A percentile compares a stretch with the other conserved stretches of the same genome.
Conservation (phyloP, 805 yeast genomes). For the Pichia cabralensis region DNA sequence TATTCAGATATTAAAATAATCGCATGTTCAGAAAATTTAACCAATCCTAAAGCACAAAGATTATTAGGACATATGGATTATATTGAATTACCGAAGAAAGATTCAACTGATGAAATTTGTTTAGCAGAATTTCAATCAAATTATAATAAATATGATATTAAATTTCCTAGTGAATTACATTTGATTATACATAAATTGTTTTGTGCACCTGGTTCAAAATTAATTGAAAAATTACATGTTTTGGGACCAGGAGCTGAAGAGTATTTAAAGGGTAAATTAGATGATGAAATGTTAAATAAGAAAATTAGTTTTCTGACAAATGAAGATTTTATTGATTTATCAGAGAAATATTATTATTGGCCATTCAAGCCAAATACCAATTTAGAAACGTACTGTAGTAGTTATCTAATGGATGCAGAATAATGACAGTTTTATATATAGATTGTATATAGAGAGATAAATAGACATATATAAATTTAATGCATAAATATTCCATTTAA, state of each 20-base stretch:
- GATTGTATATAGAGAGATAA: background rate
- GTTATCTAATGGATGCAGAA: no score
- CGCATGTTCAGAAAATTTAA: slow-evolving; percentile 31
- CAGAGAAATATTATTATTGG: slow-evolving; percentile 56
- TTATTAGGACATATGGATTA: slow-evolving; percentile 11
- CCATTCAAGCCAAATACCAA: slow-evolving; percentile 59
- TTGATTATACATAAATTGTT: slow-evolving; percentile 54
- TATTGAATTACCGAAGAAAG: slow-evolving; percentile 16
- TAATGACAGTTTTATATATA: background rate
- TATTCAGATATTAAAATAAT: slow-evolving; percentile 49
- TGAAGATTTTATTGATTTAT: slow-evolving; percentile 45
- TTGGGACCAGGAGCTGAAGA: slow-evolving; percentile 79
- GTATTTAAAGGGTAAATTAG: slow-evolving; percentile 29
- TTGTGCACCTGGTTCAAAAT: slow-evolving; percentile 30
- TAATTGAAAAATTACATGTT: slow-evolving; percentile 37
- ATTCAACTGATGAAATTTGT: slow-evolving; percentile 18
- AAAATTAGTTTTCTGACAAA: slow-evolving; percentile 38
- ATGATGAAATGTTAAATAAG: slow-evolving; percentile 32
- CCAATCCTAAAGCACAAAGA: slow-evolving; percentile 10
- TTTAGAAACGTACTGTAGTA: slow-evolving; percentile 16
- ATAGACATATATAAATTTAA: no score
- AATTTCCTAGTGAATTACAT: slow-evolving; percentile 50
- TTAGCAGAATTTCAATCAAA: slow-evolving; percentile 25
- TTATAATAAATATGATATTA: slow-evolving; percentile 19
- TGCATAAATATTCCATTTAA: no score